phyloP scores from a whole-genome alignment of 495 filamentous ascomycete species.

The Lasiosphaeria miniovina region DNA sequence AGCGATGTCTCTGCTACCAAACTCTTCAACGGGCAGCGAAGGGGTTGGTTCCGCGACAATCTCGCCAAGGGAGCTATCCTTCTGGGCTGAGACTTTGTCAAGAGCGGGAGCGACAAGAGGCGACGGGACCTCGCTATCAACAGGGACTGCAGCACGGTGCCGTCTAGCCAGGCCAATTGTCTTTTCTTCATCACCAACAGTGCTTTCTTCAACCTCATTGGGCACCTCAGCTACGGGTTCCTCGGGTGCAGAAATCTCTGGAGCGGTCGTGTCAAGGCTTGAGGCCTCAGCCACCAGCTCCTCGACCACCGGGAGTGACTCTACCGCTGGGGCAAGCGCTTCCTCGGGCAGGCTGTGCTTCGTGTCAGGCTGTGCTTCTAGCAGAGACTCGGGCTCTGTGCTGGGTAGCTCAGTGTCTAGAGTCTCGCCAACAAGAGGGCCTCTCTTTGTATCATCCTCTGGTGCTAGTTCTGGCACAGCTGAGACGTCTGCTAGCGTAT shows the following conservation, averaged over 20 bases:
- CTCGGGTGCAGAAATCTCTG: constrained; percentile 10
- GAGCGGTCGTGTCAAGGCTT: background rate
- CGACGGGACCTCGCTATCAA: background rate
- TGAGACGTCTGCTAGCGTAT: too few species aligned
- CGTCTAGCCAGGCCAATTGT: background rate
- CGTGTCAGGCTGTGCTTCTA: constrained; percentile 3
- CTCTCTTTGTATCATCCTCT: background rate
- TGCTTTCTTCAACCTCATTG: background rate
- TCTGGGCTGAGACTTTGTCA: background rate
- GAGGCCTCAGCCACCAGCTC: background rate
- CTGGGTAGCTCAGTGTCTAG: constrained; percentile 9
- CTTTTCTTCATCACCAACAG: background rate
- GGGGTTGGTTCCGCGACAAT: background rate
- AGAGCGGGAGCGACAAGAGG: background rate
- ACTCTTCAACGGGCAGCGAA: background rate
- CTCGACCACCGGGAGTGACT: background rate
- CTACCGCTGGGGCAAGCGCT: background rate
- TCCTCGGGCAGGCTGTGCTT: constrained; percentile 7
- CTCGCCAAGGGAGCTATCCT: background rate
- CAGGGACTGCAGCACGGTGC: too few species aligned
- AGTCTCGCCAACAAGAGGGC: background rate
- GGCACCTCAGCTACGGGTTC: constrained; percentile 6
- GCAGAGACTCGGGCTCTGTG: constrained; percentile 7
- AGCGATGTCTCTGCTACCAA: background rate
- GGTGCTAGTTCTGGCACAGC: background rate